Base-by-base conservation (phyloP, 768 basidiomycete species). In the Lactarius hatsudake region DNA sequence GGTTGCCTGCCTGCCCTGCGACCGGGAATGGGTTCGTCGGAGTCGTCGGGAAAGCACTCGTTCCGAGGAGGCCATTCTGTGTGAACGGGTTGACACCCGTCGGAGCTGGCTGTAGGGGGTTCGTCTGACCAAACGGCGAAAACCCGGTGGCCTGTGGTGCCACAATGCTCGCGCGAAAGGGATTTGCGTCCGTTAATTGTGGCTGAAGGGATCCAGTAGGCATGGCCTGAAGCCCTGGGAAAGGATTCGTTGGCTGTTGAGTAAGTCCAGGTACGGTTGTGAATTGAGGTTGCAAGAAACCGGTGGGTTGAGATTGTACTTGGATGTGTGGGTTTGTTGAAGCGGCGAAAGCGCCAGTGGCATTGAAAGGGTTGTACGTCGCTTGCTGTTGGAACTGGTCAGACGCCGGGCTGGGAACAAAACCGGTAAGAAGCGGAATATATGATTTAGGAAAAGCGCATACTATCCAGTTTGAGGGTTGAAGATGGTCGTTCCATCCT, bases 301-400 rank as follows among this genome's bases (percentile, higher is more conserved):
- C 87, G 5, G 87, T 88, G 23, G 81, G 78, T 51, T 75, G 74
- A 34, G 64, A 42, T 69, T 85, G 83, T 59, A 70, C 60, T 62
- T 72, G 74, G 59, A 62, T 43, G 45, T 70, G 76, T 65, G 64
- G 82, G 80, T 67, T 81, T 81, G 58, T 80, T 77, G 77, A 84
- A 82, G 70, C 84, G 83, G 71, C 82, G 80, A 62, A 84, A 82
- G 69, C 84, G 83, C 71, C 82, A 80, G 62, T 81, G 80, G 64
- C 84, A 86, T 59, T 83, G 78, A 98, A 98, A 0, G 95, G 95
- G 75, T 96, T 96, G 71, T 85, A 81, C 15, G 78, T 78, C 0
- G 81, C 80, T 74, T 85, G 87, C 63, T 85, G 86, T 60, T 84
- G 86, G 75, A 84, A 83, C 70, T 85, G 82, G 30, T 77, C 78